Evolutionary conservation across 1,139 yeast species (phyloP), one percentile per base, ranked within the genome.

Genomic region (Pichia sp.): DNA sequence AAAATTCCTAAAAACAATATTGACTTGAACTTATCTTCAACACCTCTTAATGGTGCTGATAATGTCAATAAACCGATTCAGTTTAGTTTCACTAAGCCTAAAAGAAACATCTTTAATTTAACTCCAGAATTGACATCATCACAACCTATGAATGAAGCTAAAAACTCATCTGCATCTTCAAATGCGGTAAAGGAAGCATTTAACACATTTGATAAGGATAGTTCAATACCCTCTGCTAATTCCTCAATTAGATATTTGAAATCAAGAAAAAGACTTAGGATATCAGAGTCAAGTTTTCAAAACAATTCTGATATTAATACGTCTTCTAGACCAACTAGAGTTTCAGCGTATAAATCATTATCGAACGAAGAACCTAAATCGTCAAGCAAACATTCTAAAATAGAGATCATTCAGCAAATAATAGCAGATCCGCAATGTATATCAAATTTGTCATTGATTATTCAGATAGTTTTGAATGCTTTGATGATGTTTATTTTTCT

Each of bases 401-500:
- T 17, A 5, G 37, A 23, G n/a, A 39, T 8, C 30, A 40, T 37
- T 6, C 42, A 43, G 14, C 39, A 37, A 3, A 37, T 54, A 6
- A 38, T 58, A 11, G 40, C 54, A 38, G 71, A 83, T 49, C 81
- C 84, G 1, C 67, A 69, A 39, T 62, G 74, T 3, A 91, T 94
- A 0, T 79, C 77, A 51, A 72, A 83, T 20, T 58, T 85, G 10
- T 77, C 88, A 23, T 62, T 86, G 28, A 81, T 86, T 49, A 62
- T 85, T 28, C 96, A 88, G 58, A 68, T 86, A 6, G 42, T 74
- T 1, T 69, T 84, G 55, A 88, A 89, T 55, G 59, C 78, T 1
- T 54, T 77, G 5, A 68, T 89, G 31, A 68, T 82, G 24, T 60
- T 74, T 2, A 18, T 41, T 17, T 63, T 77, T 3, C 58, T 84